Evolutionary conservation across 2,329 filamentous ascomycete species (phyloP).

Genomic region (Trichoderma hamatum): DNA sequence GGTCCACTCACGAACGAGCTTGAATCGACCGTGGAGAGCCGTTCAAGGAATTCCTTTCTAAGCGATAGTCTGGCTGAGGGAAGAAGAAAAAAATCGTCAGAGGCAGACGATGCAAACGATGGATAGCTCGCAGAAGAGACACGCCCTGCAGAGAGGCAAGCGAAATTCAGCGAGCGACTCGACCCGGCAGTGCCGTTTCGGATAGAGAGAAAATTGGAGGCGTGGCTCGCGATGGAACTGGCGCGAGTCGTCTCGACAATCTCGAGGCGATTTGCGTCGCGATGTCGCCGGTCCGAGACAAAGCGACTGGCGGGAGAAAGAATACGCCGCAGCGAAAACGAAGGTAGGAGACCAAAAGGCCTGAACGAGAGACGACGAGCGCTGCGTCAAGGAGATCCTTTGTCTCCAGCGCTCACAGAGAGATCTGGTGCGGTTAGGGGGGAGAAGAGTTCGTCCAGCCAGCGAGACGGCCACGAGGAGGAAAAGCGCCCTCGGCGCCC

Average conservation of each 20-base stretch:
- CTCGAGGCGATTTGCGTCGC: background rate
- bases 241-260: background rate
- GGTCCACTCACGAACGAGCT: constrained; percentile 14
- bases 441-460: constrained; percentile 19
- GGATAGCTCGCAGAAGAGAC: background rate
- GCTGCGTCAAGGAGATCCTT: background rate
- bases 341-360: constrained; percentile 5
- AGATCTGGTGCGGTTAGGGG: constrained; percentile 20
- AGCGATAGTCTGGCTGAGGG: background rate
- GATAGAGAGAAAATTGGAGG: constrained; percentile 21
- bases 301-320: background rate
- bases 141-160: constrained; percentile 7
- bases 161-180: constrained; percentile 26
- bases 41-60: background rate
- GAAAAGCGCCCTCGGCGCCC: constrained; percentile 14
- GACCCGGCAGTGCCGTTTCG: constrained; percentile 25
- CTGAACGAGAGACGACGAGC: constrained; percentile 27
- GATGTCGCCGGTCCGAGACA: background rate
- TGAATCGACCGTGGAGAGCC: background rate
- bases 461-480: constrained; percentile 12
- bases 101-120: background rate
- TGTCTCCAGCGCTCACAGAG: constrained; percentile 22
- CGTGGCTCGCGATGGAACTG: constrained; percentile 10
- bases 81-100: background rate
- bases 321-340: constrained; percentile 18